Evolutionary conservation across 2,329 filamentous ascomycete genomes (phyloP).

Genomic region (Claviceps citrina): DNA sequence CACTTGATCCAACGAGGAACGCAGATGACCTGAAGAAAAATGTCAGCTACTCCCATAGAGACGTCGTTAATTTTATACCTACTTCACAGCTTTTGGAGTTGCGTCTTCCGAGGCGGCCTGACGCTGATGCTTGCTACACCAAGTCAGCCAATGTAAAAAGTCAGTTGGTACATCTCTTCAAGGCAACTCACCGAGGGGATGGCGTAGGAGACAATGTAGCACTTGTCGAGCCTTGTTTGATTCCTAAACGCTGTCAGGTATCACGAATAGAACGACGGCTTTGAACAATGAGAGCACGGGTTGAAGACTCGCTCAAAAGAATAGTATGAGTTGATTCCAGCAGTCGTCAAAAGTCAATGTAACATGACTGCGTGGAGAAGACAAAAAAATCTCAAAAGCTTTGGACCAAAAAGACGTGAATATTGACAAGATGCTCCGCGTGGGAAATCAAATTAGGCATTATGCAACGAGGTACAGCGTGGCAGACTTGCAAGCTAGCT

Average conservation of each 20-base stretch:
- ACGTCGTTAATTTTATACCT: neutral
- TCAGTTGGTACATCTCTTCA: neutral
- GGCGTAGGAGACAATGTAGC: slow-evolving; percentile 1
- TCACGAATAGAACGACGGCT: neutral
- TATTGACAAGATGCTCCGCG: neutral
- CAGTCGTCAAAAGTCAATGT: neutral
- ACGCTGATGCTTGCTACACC: slow-evolving; percentile 4
- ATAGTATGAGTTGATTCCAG: neutral
- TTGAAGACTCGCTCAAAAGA: neutral
- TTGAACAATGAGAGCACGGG: neutral
- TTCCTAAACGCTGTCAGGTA: neutral
- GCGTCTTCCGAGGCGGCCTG: slow-evolving; percentile 6
- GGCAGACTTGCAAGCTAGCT: neutral
- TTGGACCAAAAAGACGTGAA: neutral
- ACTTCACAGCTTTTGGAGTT: slow-evolving; percentile 5
- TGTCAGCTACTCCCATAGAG: neutral
- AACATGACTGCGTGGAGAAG: neutral
- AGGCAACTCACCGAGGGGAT: neutral
- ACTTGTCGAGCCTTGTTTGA: slow-evolving; percentile 2
- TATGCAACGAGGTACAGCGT: neutral
- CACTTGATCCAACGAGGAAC: slow-evolving; percentile 9
- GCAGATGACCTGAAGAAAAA: neutral
- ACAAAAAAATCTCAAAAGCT: neutral
- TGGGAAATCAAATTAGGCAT: neutral
- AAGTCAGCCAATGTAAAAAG: too few relatives aligned